These are phyloP conservation scores for Domatiomyces catenatus DNA, from an alignment of 2,329 filamentous ascomycete genomes.

Conservation along the genomic window DNA sequence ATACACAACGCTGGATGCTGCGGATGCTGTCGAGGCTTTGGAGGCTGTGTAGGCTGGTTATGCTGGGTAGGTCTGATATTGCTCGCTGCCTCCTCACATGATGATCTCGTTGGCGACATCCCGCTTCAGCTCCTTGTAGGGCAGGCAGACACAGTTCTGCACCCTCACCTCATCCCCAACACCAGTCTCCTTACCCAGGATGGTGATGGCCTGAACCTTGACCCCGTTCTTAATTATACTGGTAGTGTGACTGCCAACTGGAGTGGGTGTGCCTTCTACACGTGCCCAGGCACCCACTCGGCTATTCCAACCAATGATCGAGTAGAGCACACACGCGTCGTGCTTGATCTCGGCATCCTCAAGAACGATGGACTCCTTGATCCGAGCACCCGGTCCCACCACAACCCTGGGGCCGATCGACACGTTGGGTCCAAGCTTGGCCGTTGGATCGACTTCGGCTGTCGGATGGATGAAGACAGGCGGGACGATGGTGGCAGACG, in stretches of 20 bases:
- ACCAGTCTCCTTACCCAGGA: constrained; percentile 86
- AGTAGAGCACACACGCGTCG: constrained; percentile 87
- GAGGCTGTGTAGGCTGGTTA: too few species aligned
- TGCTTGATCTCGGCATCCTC: constrained; percentile 94
- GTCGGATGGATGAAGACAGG: constrained; percentile 93
- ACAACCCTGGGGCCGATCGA: constrained; percentile 80
- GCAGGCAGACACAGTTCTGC: constrained; percentile 94
- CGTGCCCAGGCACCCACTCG: constrained; percentile 95
- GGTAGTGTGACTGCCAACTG: constrained; percentile 74
- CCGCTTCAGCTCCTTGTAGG: constrained; percentile 95
- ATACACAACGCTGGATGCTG: not conserved
- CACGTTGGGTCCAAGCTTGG: constrained; percentile 93
- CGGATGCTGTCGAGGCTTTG: not conserved
- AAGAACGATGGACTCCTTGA: constrained; percentile 92
- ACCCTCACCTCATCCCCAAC: constrained; percentile 90
- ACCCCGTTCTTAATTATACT: constrained; percentile 95
- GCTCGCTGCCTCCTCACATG: constrained; percentile 43
- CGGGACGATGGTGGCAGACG: constrained; percentile 73
- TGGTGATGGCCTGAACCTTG: constrained; percentile 97
- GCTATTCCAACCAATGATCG: constrained; percentile 94
- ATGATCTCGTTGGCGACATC: constrained; percentile 64
- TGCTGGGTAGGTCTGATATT: not conserved
- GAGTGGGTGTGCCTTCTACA: constrained; percentile 86
- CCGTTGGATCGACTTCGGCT: constrained; percentile 78
- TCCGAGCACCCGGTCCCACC: constrained; percentile 71